Percentiles rank a stretch among this genome's conserved stretches.
Evolutionary conservation across 2,329 filamentous ascomycete species (phyloP).

Genomic region (Trichoderma sp.): DNA sequence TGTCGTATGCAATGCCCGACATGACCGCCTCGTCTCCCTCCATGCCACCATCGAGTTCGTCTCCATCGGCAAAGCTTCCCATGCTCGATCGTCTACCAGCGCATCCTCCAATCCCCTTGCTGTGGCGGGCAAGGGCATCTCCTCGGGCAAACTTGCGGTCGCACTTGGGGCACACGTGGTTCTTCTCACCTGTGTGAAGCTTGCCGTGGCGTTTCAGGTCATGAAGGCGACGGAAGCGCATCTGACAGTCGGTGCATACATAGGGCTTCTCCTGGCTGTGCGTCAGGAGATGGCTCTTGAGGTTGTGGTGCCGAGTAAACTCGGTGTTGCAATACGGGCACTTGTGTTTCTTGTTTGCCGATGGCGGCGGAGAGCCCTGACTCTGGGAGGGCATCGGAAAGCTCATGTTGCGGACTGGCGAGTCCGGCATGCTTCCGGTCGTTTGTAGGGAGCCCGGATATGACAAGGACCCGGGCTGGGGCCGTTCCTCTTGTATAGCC

Average conservation of each 20-base stretch:
- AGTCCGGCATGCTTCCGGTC: slow-evolving; percentile 47
- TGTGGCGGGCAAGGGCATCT: slow-evolving; percentile 91
- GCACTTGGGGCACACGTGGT: slow-evolving; percentile 92
- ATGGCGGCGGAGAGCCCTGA: slow-evolving; percentile 61
- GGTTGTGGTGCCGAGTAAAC: slow-evolving; percentile 95
- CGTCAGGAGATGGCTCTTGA: slow-evolving; percentile 95
- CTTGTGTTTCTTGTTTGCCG: slow-evolving; percentile 80
- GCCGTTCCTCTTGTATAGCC: slow-evolving; percentile 55
- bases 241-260: slow-evolving; percentile 88
- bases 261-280: slow-evolving; percentile 99
- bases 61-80: slow-evolving; percentile 78
- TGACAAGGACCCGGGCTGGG: slow-evolving; percentile 54
- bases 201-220: slow-evolving; percentile 96
- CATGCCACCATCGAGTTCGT: slow-evolving; percentile 63
- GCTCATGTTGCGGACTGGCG: slow-evolving; percentile 57
- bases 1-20: slow-evolving; percentile 59
- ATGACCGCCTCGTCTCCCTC: slow-evolving; percentile 60
- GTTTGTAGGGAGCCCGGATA: slow-evolving; percentile 57
- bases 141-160: slow-evolving; percentile 93
- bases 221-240: slow-evolving; percentile 88
- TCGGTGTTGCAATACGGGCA: slow-evolving; percentile 96
- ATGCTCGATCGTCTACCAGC: slow-evolving; percentile 87
- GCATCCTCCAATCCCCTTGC: slow-evolving; percentile 93
- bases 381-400: slow-evolving; percentile 55
- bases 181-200: slow-evolving; percentile 92